Percentiles rank a stretch among this genome's conserved stretches.
phyloP scores from a whole-genome alignment of 2,329 filamentous ascomycete species.

The Exophiala sideris region DNA sequence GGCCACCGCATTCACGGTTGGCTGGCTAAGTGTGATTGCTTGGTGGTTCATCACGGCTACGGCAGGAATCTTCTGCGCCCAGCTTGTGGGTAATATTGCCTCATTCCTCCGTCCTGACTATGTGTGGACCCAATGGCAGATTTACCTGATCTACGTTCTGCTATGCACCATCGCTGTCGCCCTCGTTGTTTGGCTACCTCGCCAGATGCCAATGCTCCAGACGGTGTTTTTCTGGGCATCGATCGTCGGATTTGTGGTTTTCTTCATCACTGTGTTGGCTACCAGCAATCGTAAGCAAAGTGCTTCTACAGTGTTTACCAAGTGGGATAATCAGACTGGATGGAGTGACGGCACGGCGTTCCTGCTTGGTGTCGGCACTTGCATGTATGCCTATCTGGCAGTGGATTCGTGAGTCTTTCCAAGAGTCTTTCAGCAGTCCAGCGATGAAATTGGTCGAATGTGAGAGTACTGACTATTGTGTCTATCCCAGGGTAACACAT shows the following conservation, averaged over 20 bases:
- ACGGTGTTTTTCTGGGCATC: slow-evolving; percentile 22
- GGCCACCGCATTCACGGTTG: slow-evolving; percentile 27
- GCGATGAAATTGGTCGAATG: no score
- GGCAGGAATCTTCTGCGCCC: slow-evolving; percentile 21
- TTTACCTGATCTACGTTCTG: slow-evolving; percentile 27
- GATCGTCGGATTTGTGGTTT: slow-evolving; percentile 26
- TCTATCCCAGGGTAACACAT: neutral
- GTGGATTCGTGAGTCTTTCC: slow-evolving; percentile 15
- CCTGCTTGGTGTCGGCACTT: slow-evolving; percentile 37
- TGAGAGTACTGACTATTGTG: neutral
- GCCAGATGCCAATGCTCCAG: slow-evolving; percentile 15
- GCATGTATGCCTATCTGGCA: slow-evolving; percentile 34
- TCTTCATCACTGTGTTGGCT: slow-evolving; percentile 32
- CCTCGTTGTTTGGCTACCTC: slow-evolving; percentile 17
- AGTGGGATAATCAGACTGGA: slow-evolving; percentile 65
- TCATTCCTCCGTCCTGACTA: slow-evolving; percentile 21
- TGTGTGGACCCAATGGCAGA: slow-evolving; percentile 26
- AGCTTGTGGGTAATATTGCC: slow-evolving; percentile 15
- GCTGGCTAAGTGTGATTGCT: slow-evolving; percentile 30
- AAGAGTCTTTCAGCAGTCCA: slow-evolving; percentile 5
- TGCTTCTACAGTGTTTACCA: slow-evolving; percentile 51
- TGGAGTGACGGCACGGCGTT: slow-evolving; percentile 63
- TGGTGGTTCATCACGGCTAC: slow-evolving; percentile 27
- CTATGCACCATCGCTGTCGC: slow-evolving; percentile 10
- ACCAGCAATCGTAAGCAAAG: slow-evolving; percentile 28